Conservation (phyloP, 2,329 filamentous ascomycete species). For the Fusarium kyushuense region DNA sequence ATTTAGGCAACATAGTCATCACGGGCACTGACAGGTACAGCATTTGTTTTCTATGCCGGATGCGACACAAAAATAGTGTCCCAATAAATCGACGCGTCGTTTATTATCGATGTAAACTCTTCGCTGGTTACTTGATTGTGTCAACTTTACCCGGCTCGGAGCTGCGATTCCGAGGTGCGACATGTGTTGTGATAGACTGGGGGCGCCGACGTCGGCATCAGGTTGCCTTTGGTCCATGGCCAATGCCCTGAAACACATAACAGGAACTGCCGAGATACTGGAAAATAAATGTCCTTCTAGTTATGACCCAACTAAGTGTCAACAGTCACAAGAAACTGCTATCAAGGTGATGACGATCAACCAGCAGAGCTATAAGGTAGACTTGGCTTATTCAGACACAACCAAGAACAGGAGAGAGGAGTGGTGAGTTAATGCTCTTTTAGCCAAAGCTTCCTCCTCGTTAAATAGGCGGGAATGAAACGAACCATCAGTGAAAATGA, state of each 20-base stretch:
- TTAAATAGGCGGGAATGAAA: not conserved
- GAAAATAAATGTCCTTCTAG: not conserved
- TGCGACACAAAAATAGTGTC: not conserved
- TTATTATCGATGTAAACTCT: not conserved
- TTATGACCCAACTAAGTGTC: too few relatives aligned
- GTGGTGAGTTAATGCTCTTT: not conserved
- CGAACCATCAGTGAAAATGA: too few relatives aligned
- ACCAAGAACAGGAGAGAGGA: not conserved
- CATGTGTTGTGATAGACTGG: slow-evolving; percentile 1
- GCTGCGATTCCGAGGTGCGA: slow-evolving; percentile 9
- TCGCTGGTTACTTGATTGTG: not conserved
- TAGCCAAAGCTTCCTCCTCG: too few relatives aligned
- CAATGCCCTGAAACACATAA: not conserved
- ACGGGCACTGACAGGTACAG: not conserved
- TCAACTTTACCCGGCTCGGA: slow-evolving; percentile 18
- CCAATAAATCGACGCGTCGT: not conserved
- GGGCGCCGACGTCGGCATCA: slow-evolving; percentile 3
- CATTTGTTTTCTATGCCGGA: not conserved
- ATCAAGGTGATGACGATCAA: slow-evolving; percentile 1
- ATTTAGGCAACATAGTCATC: not conserved
- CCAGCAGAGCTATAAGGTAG: not conserved
- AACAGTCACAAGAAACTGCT: not conserved
- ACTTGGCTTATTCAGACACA: slow-evolving; percentile 11
- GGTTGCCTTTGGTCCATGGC: not conserved
- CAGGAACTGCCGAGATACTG: not conserved